phyloP scores from a whole-genome alignment of 78 protist genomes.

The Cavenderia fasciculata region DNA sequence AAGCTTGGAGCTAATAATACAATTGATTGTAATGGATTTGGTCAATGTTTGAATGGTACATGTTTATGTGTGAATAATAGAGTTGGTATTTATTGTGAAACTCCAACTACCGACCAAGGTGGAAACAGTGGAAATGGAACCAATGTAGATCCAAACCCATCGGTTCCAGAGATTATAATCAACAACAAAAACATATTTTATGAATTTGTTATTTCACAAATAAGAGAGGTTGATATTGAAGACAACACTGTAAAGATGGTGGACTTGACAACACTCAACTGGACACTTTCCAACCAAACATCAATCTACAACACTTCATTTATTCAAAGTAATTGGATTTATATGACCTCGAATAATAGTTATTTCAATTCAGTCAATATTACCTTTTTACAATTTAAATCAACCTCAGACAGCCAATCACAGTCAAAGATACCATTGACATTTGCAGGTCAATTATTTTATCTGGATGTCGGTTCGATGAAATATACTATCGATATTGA shows the following conservation, averaged over 20 bases:
- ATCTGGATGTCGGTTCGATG: not conserved
- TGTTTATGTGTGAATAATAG: too few relatives aligned
- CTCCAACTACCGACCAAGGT: too few relatives aligned
- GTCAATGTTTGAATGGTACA: too few relatives aligned
- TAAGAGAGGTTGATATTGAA: not conserved
- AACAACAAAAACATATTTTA: not conserved
- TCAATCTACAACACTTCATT: not conserved
- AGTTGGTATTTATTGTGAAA: too few relatives aligned
- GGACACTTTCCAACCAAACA: not conserved
- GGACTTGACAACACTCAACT: not conserved
- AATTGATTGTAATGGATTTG: too few relatives aligned
- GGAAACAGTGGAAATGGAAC: too few relatives aligned
- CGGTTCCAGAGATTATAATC: not conserved
- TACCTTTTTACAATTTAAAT: not conserved
- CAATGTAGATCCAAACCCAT: not conserved
- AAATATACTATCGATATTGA: not conserved
- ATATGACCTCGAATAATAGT: not conserved
- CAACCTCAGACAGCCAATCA: not conserved
- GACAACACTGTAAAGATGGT: not conserved
- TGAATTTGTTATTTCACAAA: not conserved
- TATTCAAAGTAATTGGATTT: not conserved
- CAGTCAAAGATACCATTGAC: not conserved
- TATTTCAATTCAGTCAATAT: not conserved
- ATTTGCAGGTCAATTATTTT: not conserved
- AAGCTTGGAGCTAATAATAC: too few relatives aligned